Evolutionary conservation across 2,329 filamentous ascomycete genomes (phyloP).

Genomic region (Colletotrichum tropicale): DNA sequence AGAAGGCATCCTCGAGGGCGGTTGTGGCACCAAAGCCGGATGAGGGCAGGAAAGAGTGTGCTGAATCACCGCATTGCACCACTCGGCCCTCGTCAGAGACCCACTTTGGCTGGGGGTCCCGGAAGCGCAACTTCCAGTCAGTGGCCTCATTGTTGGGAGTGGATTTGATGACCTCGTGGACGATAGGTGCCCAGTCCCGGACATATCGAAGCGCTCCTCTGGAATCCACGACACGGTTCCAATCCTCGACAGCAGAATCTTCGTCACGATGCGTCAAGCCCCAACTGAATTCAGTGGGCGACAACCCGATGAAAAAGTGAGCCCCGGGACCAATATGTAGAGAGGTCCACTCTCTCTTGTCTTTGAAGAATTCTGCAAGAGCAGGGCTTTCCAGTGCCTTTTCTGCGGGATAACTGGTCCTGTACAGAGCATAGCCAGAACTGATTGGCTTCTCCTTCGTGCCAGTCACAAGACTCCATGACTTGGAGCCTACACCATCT

Average conservation of each 20-base stretch:
- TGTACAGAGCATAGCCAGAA: neutral
- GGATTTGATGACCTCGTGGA: neutral
- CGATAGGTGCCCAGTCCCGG: neutral
- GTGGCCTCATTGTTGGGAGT: constrained; percentile 29
- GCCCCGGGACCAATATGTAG: neutral
- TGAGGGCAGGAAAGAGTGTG: constrained; percentile 43
- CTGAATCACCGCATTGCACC: constrained; percentile 44
- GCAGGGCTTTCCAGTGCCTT: neutral
- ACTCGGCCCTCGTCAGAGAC: constrained; percentile 36
- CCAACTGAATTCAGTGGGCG: neutral
- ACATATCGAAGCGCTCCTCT: neutral
- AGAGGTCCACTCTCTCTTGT: neutral
- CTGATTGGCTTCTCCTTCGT: neutral
- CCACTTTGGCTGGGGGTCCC: constrained; percentile 42
- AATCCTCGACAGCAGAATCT: neutral
- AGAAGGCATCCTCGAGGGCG: constrained; percentile 45
- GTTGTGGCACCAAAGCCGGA: constrained; percentile 46
- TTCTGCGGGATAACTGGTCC: neutral
- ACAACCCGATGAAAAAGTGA: neutral
- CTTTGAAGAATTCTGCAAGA: neutral
- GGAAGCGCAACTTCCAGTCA: constrained; percentile 45
- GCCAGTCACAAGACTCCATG: neutral
- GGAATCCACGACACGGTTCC: neutral
- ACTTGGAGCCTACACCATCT: neutral
- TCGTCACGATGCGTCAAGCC: neutral